These are phyloP conservation scores for Carex scoparia DNA, from an alignment of 176 grass and related monocot species.

Conservation along the genomic window DNA sequence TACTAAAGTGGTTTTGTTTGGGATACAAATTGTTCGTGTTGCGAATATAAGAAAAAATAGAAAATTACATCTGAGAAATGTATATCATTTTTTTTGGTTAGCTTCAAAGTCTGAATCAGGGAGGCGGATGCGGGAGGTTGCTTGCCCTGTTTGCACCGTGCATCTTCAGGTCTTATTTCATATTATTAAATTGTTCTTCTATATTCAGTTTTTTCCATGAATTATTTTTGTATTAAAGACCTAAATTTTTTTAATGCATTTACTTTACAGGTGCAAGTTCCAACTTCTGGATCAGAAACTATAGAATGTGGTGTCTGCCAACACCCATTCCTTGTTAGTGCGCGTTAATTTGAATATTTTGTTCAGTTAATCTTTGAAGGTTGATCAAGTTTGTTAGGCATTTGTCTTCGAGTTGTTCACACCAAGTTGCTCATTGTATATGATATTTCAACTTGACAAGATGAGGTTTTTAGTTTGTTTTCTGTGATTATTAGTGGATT, in stretches of 20 bases:
- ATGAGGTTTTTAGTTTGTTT: background rate
- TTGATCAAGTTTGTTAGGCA: background rate
- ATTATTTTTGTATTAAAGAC: background rate
- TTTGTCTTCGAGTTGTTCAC: constrained; percentile 2
- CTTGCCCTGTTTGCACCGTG: constrained; percentile 82
- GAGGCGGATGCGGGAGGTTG: constrained; percentile 76
- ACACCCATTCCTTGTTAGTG: constrained; percentile 93
- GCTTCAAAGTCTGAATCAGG: constrained; percentile 56
- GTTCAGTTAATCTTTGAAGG: background rate
- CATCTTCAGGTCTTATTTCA: constrained; percentile 72
- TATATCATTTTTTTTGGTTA: constrained; percentile 22
- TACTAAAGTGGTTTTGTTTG: background rate
- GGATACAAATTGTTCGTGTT: background rate
- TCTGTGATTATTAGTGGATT: constrained; percentile 14
- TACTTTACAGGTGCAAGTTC: constrained; percentile 67
- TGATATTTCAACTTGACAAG: constrained; percentile 8
- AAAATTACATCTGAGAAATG: background rate
- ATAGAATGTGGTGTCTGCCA: constrained; percentile 93
- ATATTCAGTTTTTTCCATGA: background rate
- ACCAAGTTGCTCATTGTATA: constrained; percentile 2
- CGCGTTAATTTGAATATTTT: constrained; percentile 33
- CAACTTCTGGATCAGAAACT: constrained; percentile 74
- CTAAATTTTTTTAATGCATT: background rate
- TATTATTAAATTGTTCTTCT: background rate
- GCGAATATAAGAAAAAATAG: background rate